Conservation (phyloP, 495 filamentous ascomycete species). For the Haplographium delicatum region DNA sequence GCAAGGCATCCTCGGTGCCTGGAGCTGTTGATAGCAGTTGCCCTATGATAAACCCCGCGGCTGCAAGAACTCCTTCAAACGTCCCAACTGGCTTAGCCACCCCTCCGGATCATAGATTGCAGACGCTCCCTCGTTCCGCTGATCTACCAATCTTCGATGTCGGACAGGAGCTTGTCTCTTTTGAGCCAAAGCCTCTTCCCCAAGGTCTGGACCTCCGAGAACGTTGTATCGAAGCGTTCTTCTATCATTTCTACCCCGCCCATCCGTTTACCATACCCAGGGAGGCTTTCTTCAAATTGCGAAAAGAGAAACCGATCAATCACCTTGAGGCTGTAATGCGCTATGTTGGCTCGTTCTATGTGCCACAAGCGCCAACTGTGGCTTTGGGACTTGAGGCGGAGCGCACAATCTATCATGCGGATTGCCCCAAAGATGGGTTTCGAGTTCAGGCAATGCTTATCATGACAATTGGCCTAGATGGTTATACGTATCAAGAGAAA, state of each 20-base stretch:
- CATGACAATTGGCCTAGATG: conserved; percentile 72
- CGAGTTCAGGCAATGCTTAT: conserved; percentile 73
- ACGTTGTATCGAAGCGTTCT: conserved; percentile 50
- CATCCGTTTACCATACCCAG: conserved; percentile 62
- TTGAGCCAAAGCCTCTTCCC: conserved; percentile 10
- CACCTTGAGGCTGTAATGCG: conserved; percentile 57
- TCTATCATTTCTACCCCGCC: conserved; percentile 59
- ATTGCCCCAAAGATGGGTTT: conserved; percentile 54
- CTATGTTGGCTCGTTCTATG: conserved; percentile 62
- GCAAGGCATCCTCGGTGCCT: conserved; percentile 6
- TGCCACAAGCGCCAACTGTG: conserved; percentile 44
- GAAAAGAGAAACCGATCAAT: conserved; percentile 39
- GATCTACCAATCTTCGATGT: conserved; percentile 17
- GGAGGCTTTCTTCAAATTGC: conserved; percentile 37
- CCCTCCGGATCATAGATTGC: conserved; percentile 18
- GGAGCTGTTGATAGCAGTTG: conserved; percentile 10
- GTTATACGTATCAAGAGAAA: conserved; percentile 60
- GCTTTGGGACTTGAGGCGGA: conserved; percentile 53
- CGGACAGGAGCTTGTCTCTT: conserved; percentile 18
- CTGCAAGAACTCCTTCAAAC: conserved; percentile 7
- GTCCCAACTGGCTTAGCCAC: conserved; percentile 18
- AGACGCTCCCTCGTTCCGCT: conserved; percentile 13
- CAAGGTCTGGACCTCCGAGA: conserved; percentile 17
- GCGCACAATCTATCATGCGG: conserved; percentile 41
- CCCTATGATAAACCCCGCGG: conserved; percentile 16